phyloP scores from a whole-genome alignment of 1,284 basidiomycete species.

The Meira miltonrushii region DNA sequence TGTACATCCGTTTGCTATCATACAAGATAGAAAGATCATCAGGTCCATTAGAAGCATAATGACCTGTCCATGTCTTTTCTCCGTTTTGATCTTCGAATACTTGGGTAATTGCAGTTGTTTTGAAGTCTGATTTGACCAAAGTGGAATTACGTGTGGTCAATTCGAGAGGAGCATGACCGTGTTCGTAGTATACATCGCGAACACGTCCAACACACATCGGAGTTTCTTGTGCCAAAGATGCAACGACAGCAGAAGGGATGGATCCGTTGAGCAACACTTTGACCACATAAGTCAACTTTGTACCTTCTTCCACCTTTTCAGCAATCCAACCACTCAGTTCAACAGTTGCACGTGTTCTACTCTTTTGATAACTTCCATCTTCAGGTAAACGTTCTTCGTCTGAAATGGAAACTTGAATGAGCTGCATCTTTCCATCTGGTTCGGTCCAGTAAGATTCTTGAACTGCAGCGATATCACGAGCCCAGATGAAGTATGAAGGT shows the following conservation, averaged over 20 bases:
- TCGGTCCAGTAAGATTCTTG: constrained; percentile 31
- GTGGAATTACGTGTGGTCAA: constrained; percentile 18
- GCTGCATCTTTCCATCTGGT: constrained; percentile 21
- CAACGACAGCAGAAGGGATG: constrained; percentile 37
- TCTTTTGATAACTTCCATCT: constrained; percentile 35
- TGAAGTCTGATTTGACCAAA: constrained; percentile 6
- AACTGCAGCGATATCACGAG: constrained; percentile 42
- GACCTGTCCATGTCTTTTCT: constrained; percentile 33
- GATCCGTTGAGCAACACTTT: constrained; percentile 27
- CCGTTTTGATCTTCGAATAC: constrained; percentile 39
- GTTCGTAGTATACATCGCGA: constrained; percentile 34
- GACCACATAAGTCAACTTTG: constrained; percentile 41
- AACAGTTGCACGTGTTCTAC: constrained; percentile 38
- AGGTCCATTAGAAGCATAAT: constrained; percentile 23
- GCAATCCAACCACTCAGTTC: constrained; percentile 39
- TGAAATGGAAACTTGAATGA: constrained; percentile 35
- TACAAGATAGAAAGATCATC: constrained; percentile 32
- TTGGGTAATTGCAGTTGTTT: constrained; percentile 24
- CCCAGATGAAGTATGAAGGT: constrained; percentile 45
- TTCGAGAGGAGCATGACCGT: constrained; percentile 35
- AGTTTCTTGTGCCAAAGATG: constrained; percentile 39
- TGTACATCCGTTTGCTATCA: constrained; percentile 35
- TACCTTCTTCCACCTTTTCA: constrained; percentile 28
- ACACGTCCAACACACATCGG: constrained; percentile 45
- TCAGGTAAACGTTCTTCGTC: constrained; percentile 42